Base-by-base conservation (phyloP, 148 eudicot genomes). In the Camellia japonica region DNA sequence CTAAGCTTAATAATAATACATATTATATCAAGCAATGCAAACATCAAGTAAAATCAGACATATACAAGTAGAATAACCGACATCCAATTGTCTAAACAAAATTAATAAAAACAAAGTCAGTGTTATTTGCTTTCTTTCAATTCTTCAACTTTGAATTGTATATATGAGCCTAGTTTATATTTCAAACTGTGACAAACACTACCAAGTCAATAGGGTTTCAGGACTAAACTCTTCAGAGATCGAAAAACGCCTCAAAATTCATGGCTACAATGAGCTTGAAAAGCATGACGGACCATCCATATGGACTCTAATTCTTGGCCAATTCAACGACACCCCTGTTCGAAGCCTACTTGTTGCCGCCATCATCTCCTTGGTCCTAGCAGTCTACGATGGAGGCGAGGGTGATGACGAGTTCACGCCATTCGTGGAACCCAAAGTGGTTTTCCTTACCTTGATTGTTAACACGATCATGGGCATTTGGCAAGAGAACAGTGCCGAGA, bases 401-500 rank as follows among this genome's bases (percentile, higher is more conserved):
- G 78, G 81, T 12, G 81, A 73, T 7, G 55, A 82, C 15, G 81
- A 78, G 77, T 67, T 82, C 15, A 82, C 84, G 0, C 71, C 80
- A 2, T 82, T 70, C 66, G 84, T 78, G 56, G 84, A 82, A 78
- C 81, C 84, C 0, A 18, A 78, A 51, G 84, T 82, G 8, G 78
- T 82, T 6, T 78, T 82, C 65, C 41, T 82, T 15, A 82, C 78
- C 18, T 74, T 82, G 44, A 78, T 82, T 13, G 74, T 82, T 8
- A 82, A 82, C 41, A 81, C 84, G 0, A 15, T 82, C n/a, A 81
- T 82, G 0, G 84, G 84, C 0, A 81, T 82, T 15, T 82, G 84
- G 84, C 84, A 82, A 47, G 84, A 82, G 68, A 78, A 55, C 52
- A 82, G 78, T 65, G 84, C 84, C 23, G 84, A 82, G 74, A 82